These are phyloP conservation scores for Marsdenia floribunda DNA, from an alignment of 257 asterid genomes.

Conservation along the genomic window DNA sequence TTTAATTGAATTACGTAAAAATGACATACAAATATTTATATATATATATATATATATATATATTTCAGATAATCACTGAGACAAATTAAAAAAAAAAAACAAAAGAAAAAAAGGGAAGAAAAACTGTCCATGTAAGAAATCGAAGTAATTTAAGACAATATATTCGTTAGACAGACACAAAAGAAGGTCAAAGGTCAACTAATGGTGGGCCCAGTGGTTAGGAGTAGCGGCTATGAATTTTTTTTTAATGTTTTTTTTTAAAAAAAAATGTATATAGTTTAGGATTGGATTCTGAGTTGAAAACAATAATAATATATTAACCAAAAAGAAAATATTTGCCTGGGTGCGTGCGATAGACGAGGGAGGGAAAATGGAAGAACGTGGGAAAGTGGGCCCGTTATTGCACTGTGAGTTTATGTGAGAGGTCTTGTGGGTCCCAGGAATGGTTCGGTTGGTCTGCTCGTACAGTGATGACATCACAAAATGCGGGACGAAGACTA, in stretches of 20 bases:
- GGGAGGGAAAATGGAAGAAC: neutral
- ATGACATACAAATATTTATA: too few species aligned
- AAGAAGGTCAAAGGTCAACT: neutral
- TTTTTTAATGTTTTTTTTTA: too few species aligned
- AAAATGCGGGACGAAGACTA: neutral
- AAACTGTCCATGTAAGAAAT: too few species aligned
- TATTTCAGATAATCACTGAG: too few species aligned
- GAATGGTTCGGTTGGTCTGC: slow-evolving; percentile 5
- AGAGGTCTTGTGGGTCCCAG: neutral
- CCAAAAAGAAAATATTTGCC: too few species aligned
- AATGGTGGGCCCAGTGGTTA: neutral
- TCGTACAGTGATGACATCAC: neutral
- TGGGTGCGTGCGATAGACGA: neutral
- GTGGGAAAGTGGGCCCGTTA: neutral
- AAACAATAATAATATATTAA: neutral
- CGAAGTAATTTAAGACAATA: neutral
- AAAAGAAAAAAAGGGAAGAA: too few species aligned
- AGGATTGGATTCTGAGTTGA: slow-evolving; percentile 8
- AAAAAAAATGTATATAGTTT: too few species aligned
- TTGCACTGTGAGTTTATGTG: neutral
- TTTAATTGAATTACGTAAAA: too few species aligned
- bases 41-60: too few species aligned
- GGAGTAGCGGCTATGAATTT: slow-evolving; percentile 3
- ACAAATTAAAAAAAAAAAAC: too few species aligned
- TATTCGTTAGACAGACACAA: neutral